Evolutionary conservation across 257 asterid species (phyloP), one percentile per base, ranked within the genome.

Genomic region (Anisodus tanguticus): DNA sequence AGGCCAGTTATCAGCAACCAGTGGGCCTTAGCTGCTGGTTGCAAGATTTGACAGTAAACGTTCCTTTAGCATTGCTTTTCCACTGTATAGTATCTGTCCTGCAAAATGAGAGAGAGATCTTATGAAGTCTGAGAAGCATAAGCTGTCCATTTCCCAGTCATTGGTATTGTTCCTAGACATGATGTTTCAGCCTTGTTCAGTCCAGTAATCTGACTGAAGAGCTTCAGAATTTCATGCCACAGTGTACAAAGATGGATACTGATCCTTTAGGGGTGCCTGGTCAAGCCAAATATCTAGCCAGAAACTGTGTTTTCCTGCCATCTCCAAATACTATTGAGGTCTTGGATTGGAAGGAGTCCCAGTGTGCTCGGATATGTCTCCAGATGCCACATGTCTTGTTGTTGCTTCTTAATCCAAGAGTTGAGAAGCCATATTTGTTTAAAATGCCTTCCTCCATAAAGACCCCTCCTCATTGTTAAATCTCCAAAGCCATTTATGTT

Each of bases 51-150:
- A 74, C 11, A 22, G 62, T 74, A 49, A 43, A 22, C 45, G 19
- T 19, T 74, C 8, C 62, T 49, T 74, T 49, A 22, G 7, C 60
- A 74, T 19, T 74, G 43, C 43, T 22, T 74, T 49, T 19, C 19
- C 80, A 3, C 7, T 74, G 19, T 11, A 49, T 49, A 9, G 2
- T 49, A 22, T 49, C 43, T 72, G 60, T 22, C 62, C 45, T 35
- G n/a, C 43, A 74, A 74, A 74, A 43, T 49, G 45, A 47, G 41
- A 63, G 80, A 47, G 59, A 39, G 80, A 13, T 74, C 45, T 74
- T 74, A 31, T 49, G 80, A 74, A 35, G 35, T 22, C 19, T 49
- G 80, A 74, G 80, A 74, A 74, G 39, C 80, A 74, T 74, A 47
- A 53, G 37, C 80, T 49, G 43, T 47, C 58, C 80, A 74, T 47